A percentile compares a stretch with the other conserved stretches of the same genome.
Conservation (phyloP, 2,329 filamentous ascomycete genomes). For the Claviceps spartinae region DNA sequence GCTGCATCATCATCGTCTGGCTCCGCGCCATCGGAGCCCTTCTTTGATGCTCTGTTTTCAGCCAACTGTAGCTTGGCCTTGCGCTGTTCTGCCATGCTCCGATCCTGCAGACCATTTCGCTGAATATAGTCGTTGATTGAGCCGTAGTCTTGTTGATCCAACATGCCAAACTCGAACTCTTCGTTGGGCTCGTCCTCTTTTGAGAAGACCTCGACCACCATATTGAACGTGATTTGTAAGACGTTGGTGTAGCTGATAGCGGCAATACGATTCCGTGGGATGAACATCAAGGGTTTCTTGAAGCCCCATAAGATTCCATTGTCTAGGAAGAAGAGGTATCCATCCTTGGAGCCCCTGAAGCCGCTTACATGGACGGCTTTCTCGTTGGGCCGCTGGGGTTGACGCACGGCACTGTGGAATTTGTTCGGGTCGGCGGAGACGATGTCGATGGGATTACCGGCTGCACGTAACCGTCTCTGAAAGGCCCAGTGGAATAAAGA, state of each 20-base stretch:
- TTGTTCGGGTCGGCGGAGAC: constrained; percentile 38
- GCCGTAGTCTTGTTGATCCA: constrained; percentile 54
- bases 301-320: constrained; percentile 57
- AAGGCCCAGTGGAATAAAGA: constrained; percentile 49
- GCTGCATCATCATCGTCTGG: constrained; percentile 15
- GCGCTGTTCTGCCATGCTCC: constrained; percentile 54
- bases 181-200: constrained; percentile 35
- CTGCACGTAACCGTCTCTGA: constrained; percentile 34
- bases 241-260: constrained; percentile 56
- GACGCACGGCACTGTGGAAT: constrained; percentile 43
- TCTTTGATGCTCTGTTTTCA: constrained; percentile 41
- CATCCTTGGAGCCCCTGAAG: constrained; percentile 55
- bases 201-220: constrained; percentile 46
- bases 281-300: constrained; percentile 54
- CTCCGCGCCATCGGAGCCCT: constrained; percentile 26
- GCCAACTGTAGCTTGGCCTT: constrained; percentile 50
- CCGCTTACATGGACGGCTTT: constrained; percentile 52
- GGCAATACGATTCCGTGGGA: constrained; percentile 45
- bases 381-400: constrained; percentile 45
- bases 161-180: constrained; percentile 55
- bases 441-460: constrained; percentile 34
- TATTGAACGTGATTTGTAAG: constrained; percentile 54
- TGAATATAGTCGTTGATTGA: constrained; percentile 52
- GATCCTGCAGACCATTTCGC: constrained; percentile 47
- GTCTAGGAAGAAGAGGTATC: constrained; percentile 52